Conservation (phyloP, 1,284 basidiomycete genomes). For the Chalciporus sp. region DNA sequence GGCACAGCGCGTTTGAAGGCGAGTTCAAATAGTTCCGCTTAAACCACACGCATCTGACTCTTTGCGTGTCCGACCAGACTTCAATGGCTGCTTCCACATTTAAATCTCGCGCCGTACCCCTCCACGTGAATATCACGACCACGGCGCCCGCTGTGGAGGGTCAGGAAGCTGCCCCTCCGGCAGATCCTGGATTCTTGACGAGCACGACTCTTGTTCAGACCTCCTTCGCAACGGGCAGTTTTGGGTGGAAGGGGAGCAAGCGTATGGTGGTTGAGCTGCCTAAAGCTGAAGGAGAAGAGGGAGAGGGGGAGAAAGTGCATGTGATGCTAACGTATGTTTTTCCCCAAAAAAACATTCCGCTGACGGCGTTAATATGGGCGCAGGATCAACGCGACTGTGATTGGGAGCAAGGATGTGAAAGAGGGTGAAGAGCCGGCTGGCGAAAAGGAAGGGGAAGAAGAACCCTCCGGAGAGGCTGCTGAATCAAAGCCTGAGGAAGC, state of each 20-base stretch:
- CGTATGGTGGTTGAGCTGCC: slow-evolving; percentile 65
- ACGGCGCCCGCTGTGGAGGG: slow-evolving; percentile 56
- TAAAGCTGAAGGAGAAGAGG: slow-evolving; percentile 50
- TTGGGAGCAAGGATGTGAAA: slow-evolving; percentile 68
- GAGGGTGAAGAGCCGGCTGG: slow-evolving; percentile 35
- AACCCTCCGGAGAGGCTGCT: slow-evolving; percentile 17
- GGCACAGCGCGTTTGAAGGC: slow-evolving; percentile 42
- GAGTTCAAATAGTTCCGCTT: slow-evolving; percentile 4
- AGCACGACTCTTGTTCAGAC: slow-evolving; percentile 56
- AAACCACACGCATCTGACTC: background rate
- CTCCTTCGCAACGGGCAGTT: slow-evolving; percentile 71
- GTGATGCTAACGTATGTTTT: slow-evolving; percentile 72
- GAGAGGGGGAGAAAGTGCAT: slow-evolving; percentile 61
- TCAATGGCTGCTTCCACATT: slow-evolving; percentile 55
- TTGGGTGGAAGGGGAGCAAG: slow-evolving; percentile 80
- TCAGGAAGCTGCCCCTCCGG: slow-evolving; percentile 39
- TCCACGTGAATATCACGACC: slow-evolving; percentile 70
- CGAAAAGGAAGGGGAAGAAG: slow-evolving; percentile 25
- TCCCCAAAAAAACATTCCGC: background rate
- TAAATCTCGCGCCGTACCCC: slow-evolving; percentile 62
- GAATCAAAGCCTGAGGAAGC: slow-evolving; percentile 16
- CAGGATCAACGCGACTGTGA: slow-evolving; percentile 77
- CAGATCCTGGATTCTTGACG: slow-evolving; percentile 66
- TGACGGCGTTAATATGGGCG: slow-evolving; percentile 4
- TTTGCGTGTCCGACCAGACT: slow-evolving; percentile 33